Percentiles rank a stretch among this genome's conserved stretches.
Evolutionary conservation across 139 green algal species (phyloP).

Genomic region (Chlorella sp.): DNA sequence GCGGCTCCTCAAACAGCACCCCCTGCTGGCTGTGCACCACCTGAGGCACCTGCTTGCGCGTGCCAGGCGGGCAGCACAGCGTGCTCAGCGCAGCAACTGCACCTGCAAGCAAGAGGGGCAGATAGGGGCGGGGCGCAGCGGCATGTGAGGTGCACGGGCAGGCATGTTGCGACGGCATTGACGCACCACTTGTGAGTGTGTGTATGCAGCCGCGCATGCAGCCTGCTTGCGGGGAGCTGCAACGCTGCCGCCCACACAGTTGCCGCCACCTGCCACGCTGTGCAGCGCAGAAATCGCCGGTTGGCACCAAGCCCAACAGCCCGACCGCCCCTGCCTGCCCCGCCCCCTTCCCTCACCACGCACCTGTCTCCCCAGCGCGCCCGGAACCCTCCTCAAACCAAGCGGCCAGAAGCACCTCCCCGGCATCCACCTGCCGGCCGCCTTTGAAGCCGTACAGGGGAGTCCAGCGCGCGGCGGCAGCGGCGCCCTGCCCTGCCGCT

Average conservation of each 20-base stretch:
- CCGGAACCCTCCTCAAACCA: not conserved
- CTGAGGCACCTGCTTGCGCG: constrained; percentile 19
- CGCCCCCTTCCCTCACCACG: too few species aligned
- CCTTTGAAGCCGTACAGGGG: not conserved
- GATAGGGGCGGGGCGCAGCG: too few species aligned
- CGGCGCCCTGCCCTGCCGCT: not conserved
- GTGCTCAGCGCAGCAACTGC: not conserved
- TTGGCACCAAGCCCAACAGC: too few species aligned
- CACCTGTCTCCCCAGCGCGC: not conserved
- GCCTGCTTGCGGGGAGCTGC: too few species aligned
- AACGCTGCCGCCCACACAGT: not conserved
- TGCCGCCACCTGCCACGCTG: not conserved
- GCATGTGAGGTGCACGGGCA: not conserved
- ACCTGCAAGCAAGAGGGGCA: not conserved
- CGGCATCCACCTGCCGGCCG: not conserved
- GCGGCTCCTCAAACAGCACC: constrained; percentile 41
- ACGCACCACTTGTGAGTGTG: not conserved
- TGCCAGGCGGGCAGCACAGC: constrained; percentile 22
- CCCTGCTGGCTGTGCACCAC: constrained; percentile 29
- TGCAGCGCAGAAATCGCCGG: too few species aligned
- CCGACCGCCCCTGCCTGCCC: too few species aligned
- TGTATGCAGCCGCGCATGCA: not conserved
- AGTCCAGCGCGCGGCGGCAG: constrained; percentile 8
- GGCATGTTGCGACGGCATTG: not conserved
- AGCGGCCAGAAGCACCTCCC: constrained; percentile 7